A percentile compares a stretch with the other conserved stretches of the same genome.
These are phyloP conservation scores for Gymnopilus dilepis DNA, from an alignment of 768 basidiomycete genomes.

Conservation along the genomic window DNA sequence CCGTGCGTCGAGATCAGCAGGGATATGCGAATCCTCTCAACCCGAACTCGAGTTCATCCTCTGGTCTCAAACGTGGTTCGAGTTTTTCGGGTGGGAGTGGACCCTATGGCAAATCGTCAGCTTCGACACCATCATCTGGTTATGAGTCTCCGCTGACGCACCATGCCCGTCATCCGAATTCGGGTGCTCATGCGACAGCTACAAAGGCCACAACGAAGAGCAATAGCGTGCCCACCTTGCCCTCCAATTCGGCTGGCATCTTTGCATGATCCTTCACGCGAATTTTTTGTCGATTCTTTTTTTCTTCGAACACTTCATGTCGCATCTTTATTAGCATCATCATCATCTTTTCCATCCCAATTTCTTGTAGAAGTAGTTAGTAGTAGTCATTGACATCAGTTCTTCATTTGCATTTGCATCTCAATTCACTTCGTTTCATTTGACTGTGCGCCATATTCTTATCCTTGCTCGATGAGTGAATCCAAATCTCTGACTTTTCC, in stretches of 20 bases:
- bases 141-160: conserved; percentile 16
- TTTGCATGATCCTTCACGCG: conserved; percentile 16
- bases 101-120: conserved; percentile 11
- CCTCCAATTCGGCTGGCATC: conserved; percentile 14
- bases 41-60: conserved; percentile 12
- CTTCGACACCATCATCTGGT: conserved; percentile 1
- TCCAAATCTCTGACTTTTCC: background rate
- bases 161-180: conserved; percentile 13
- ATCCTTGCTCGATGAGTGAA: background rate
- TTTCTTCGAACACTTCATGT: conserved; percentile 5
- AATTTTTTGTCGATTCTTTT: background rate
- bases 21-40: conserved; percentile 9
- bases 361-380: conserved; percentile 5
- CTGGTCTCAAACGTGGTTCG: conserved; percentile 21
- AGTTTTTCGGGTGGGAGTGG: conserved; percentile 9
- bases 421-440: background rate
- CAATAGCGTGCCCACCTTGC: conserved; percentile 15
- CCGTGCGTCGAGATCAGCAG: conserved; percentile 20
- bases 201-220: conserved; percentile 9
- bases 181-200: background rate
- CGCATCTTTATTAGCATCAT: conserved; percentile 4
- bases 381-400: conserved; percentile 6
- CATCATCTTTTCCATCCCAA: background rate
- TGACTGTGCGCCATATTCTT: background rate
- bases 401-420: background rate